Evolutionary conservation across 306 rosid species (phyloP), one percentile per base, ranked within the genome.

Genomic region (Fragaria iinumae): DNA sequence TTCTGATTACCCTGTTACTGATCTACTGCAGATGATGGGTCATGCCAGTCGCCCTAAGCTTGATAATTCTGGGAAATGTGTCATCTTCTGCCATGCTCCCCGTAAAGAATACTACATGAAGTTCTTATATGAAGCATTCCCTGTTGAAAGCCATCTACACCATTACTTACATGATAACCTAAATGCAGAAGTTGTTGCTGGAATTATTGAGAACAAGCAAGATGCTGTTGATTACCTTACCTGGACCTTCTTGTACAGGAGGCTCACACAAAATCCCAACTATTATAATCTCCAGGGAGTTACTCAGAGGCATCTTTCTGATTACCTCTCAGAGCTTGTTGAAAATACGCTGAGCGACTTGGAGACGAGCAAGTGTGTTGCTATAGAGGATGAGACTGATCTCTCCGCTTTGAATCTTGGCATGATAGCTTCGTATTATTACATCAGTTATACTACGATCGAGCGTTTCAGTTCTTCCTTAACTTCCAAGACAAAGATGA

Each of bases 1-100:
- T 73, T 75, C 97, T 29, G 97, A 91, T 80, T 94, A 94, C 84
- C 98, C 97, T 11, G 96, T 94, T 43, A 90, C 97, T 76, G 97
- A 95, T 90, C 86, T 92, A 75, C 77, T 89, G 86, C 98, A 95
- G 83, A 95, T 95, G 98, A 92, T 95, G 98, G 98, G 97, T 82
- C 98, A 89, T 88, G 96, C 97, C 27, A 92, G 97, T 86, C 91
- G 98, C 16, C 98, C 97, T 34, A 79, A 89, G 87, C 83, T 89
- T 20, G 98, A 95, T 79, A 83, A 88, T 73, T 90, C 98, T 71
- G 98, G 96, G 60, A 92, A 95, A 76, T 95, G 97, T 84, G 98
- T 95, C 83, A 95, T 95, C 82, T 90, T 92, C 82, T 95, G 98
- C 76, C 97, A 90, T 62, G 97, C 98, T 0, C 97, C 97, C 67